A percentile compares a stretch with the other conserved stretches of the same genome.
Conservation (phyloP, 2,329 filamentous ascomycete genomes). For the Hypocreales sp. region DNA sequence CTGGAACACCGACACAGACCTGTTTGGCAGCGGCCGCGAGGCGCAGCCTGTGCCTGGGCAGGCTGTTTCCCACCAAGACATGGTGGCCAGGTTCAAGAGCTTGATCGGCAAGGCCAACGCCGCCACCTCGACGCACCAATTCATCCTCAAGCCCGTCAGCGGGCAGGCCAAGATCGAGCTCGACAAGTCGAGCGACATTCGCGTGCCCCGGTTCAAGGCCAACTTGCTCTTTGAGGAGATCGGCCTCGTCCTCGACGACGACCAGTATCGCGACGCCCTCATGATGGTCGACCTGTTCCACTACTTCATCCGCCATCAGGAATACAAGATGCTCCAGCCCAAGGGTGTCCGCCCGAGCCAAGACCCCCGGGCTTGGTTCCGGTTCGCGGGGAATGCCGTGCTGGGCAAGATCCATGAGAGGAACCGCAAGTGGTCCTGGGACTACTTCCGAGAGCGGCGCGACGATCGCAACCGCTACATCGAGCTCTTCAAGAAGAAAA, state of each 20-base stretch:
- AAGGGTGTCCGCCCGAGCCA: constrained; percentile 70
- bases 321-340: constrained; percentile 87
- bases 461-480: constrained; percentile 86
- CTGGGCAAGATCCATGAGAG: constrained; percentile 88
- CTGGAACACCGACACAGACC: constrained; percentile 87
- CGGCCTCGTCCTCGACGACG: constrained; percentile 89
- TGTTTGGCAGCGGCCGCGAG: constrained; percentile 72
- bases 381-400: constrained; percentile 80
- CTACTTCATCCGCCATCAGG: constrained; percentile 93
- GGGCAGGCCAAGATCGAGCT: constrained; percentile 90
- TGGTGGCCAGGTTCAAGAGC: constrained; percentile 60
- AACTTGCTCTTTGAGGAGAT: constrained; percentile 92
- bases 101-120: constrained; percentile 65
- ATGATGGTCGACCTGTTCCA: constrained; percentile 99
- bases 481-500: constrained; percentile 88
- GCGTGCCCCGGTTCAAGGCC: constrained; percentile 76
- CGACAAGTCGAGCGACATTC: constrained; percentile 74
- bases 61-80: constrained; percentile 53
- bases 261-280: constrained; percentile 90
- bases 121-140: constrained; percentile 54
- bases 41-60: constrained; percentile 30
- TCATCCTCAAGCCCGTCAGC: constrained; percentile 89
- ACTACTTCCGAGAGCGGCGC: constrained; percentile 79
- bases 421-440: constrained; percentile 92
- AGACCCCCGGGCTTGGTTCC: constrained; percentile 82